Conservation (phyloP, 2,329 filamentous ascomycete genomes). For the Pestalotiopsis sp. region DNA sequence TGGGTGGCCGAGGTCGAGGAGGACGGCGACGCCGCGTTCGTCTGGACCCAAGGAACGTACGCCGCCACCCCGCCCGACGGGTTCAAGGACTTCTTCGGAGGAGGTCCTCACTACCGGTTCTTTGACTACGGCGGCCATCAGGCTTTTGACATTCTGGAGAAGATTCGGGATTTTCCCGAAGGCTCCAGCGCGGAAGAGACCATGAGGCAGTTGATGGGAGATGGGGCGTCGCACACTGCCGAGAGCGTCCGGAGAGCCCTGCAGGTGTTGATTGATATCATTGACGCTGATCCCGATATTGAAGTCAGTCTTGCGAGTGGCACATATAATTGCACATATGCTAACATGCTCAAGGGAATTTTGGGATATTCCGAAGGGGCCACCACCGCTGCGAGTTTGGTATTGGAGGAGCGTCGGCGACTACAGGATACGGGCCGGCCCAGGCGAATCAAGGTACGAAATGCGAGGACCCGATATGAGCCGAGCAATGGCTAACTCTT, state of each 20-base stretch:
- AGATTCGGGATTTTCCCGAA: slow-evolving; percentile 13
- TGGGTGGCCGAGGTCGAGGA: slow-evolving; percentile 15
- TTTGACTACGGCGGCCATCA: slow-evolving; percentile 20
- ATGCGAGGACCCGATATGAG: not conserved
- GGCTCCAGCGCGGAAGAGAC: slow-evolving; percentile 17
- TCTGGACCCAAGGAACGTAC: slow-evolving; percentile 18
- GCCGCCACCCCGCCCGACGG: slow-evolving; percentile 17
- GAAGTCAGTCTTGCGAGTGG: slow-evolving; percentile 11
- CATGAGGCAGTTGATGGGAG: slow-evolving; percentile 11
- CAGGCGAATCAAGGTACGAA: slow-evolving; percentile 37
- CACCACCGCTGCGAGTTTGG: slow-evolving; percentile 11
- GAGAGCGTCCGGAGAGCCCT: slow-evolving; percentile 8
- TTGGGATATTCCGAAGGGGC: slow-evolving; percentile 19
- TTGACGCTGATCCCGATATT: slow-evolving; percentile 19
- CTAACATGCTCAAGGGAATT: not conserved
- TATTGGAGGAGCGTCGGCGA: slow-evolving; percentile 10
- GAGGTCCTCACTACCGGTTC: slow-evolving; percentile 19
- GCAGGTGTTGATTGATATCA: slow-evolving; percentile 15
- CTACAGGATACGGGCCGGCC: slow-evolving; percentile 31
- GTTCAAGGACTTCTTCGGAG: slow-evolving; percentile 23
- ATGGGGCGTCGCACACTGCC: not conserved
- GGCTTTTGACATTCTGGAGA: slow-evolving; percentile 12
- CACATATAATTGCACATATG: not conserved
- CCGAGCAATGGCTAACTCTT: slow-evolving; percentile 9
- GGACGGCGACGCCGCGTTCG: slow-evolving; percentile 10